These are phyloP conservation scores for Lipomyces yarrowii DNA, from an alignment of 1,139 yeast genomes.

Conservation along the genomic window DNA sequence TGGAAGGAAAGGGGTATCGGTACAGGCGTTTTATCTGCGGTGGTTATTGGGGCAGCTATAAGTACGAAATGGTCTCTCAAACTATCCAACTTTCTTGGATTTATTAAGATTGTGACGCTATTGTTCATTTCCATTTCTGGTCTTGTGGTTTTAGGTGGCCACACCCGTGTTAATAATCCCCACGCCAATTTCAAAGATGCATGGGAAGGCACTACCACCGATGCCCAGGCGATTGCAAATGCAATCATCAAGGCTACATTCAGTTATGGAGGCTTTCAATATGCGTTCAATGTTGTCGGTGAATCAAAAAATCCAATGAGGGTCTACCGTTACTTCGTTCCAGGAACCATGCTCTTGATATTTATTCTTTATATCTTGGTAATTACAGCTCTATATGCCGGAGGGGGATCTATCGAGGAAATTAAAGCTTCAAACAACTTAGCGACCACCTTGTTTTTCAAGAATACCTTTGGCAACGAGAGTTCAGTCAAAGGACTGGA, in stretches of 20 bases:
- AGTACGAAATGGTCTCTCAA: background rate
- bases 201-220: background rate
- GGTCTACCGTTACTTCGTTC: background rate
- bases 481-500: background rate
- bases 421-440: background rate
- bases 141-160: background rate
- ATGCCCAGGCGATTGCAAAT: background rate
- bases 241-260: background rate
- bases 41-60: background rate
- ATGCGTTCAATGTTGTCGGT: background rate
- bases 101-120: background rate
- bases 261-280: background rate
- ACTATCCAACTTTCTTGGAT: background rate
- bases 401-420: background rate
- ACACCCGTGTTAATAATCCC: background rate
- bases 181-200: background rate
- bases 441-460: background rate
- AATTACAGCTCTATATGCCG: background rate
- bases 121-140: background rate
- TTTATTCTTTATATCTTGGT: background rate
- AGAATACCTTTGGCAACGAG: background rate
- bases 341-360: background rate
- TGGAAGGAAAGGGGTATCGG: background rate
- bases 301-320: background rate
- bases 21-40: background rate